Base-by-base conservation (phyloP, 441 rosid species). In the Macaranga tanarius region DNA sequence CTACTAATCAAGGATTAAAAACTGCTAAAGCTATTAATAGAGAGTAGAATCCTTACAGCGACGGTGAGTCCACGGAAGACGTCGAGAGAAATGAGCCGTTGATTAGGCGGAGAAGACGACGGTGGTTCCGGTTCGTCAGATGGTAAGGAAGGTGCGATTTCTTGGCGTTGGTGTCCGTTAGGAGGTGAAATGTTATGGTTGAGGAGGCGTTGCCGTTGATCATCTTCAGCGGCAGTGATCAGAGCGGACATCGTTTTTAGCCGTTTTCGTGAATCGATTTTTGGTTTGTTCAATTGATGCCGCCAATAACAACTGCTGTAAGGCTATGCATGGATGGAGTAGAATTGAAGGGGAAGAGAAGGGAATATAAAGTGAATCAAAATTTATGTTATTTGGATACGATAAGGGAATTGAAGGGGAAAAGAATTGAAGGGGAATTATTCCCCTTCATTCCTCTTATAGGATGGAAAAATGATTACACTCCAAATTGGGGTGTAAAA, bases 31-130 rank as follows among this genome's bases (percentile, higher is more conserved):
- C n/a, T n/a, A n/a, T n/a, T 26, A 23, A 40, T 7, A 7, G 22
- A 6, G n/a, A n/a, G 5, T 16, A 48, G 45, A 58, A 26, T 16
- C 57, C n/a, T n/a, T 83, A 86, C 88, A 51, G 85, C 90, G 73
- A 88, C 81, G 68, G 88, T 84, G 78, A 88, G 87, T 42, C 90
- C 92, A 31, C 92, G 88, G 77, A 88, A 84, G 65, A 84, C 87
- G 80, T 88, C 90, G 62, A 88, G 87, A 61, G 86, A 88, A 1
- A 73, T 60, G 51, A 88, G 84, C 50, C 89, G 88, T 71, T 75
- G 87, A 77, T 45, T 63, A 10, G 76, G 70, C 19, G 61, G 67
- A 54, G 60, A 74, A 2, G 79, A 51, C 16, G 69, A 67, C 54
- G 57, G 75, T 31, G 71, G n/a, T 22, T 72, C 73, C 22, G 71